Base-by-base conservation (phyloP, 2,329 filamentous ascomycete genomes). In the Drechslerella dactyloides region DNA sequence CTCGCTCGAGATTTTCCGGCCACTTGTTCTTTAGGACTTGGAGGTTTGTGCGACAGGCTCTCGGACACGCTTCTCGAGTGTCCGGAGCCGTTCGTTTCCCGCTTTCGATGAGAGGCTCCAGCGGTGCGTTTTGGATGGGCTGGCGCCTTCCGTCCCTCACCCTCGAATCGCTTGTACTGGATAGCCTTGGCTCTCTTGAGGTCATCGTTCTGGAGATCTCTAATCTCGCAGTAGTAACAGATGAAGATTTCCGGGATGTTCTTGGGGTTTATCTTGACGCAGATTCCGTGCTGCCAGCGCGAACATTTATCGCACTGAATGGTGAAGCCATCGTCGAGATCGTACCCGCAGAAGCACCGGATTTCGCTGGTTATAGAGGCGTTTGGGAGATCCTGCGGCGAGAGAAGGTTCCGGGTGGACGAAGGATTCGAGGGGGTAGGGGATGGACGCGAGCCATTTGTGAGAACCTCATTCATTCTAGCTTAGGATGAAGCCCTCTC, bases 211-310 rank as follows among this genome's bases (percentile, higher is more conserved):
- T 56, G 58, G 17, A 73, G 58, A 53, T 82, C 81, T 74, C 92
- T 85, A 17, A 93, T 92, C 72, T 89, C 87, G 82, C 94, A 99
- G 76, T 96, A 91, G 77, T 87, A 87, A 82, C 94, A 99, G 63
- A 89, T 91, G 82, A 99, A 90, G 76, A 87, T 84, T 69, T 86
- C 84, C 83, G 89, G 80, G 79, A 93, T 81, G 81, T 90, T 84
- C 83, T 90, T 84, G 79, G 87, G 85, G 78, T 86, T 85, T 76
- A 91, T 90, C 74, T 97, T 97, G 81, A 96, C 97, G 81, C 94
- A 99, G 79, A 92, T 89, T 77, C 96, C 96, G 81, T 99, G 94
- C 81, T 99, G 94, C 94, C 94, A 99, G 55, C 92, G 94, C 79
- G 96, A 90, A 84, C 94, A 99, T 69, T 85, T 86, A 79, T 97